Evolutionary conservation across 805 yeast genomes (phyloP).

Genomic region (Sugiyamaella floridensis): DNA sequence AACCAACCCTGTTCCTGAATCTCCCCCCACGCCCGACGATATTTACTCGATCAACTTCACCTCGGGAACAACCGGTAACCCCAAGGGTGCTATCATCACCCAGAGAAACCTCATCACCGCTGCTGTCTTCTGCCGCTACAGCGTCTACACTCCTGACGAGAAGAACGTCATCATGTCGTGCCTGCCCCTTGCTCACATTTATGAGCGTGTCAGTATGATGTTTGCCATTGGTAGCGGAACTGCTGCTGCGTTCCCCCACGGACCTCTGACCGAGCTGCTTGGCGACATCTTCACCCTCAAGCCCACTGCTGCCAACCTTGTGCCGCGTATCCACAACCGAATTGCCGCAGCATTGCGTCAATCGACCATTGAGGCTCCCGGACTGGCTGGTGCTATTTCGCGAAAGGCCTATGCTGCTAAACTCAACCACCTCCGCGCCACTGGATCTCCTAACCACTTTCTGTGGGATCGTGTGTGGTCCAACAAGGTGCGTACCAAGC

Average conservation of each 20-base stretch:
- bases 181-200: constrained; percentile 54
- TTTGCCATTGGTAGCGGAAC: constrained; percentile 43
- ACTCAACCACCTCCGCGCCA: constrained; percentile 29
- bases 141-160: constrained; percentile 30
- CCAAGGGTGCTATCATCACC: constrained; percentile 59
- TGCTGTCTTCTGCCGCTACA: constrained; percentile 31
- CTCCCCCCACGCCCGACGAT: constrained; percentile 47
- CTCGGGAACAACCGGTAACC: constrained; percentile 69
- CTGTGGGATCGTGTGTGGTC: constrained; percentile 35
- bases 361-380: constrained; percentile 39
- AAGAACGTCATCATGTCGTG: constrained; percentile 30
- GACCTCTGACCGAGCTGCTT: constrained; percentile 46
- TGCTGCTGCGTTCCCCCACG: constrained; percentile 49
- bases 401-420: constrained; percentile 39
- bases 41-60: constrained; percentile 62
- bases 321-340: constrained; percentile 58
- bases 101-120: constrained; percentile 48
- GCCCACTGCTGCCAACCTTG: constrained; percentile 50
- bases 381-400: constrained; percentile 38
- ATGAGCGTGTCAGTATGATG: constrained; percentile 44
- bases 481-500: constrained; percentile 38
- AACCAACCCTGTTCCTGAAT: constrained; percentile 40
- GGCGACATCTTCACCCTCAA: constrained; percentile 51
- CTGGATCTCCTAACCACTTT: constrained; percentile 34
- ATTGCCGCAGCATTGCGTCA: constrained; percentile 56